phyloP scores from a whole-genome alignment of 2,329 filamentous ascomycete genomes.

The Pseudocercospora macadamiae region DNA sequence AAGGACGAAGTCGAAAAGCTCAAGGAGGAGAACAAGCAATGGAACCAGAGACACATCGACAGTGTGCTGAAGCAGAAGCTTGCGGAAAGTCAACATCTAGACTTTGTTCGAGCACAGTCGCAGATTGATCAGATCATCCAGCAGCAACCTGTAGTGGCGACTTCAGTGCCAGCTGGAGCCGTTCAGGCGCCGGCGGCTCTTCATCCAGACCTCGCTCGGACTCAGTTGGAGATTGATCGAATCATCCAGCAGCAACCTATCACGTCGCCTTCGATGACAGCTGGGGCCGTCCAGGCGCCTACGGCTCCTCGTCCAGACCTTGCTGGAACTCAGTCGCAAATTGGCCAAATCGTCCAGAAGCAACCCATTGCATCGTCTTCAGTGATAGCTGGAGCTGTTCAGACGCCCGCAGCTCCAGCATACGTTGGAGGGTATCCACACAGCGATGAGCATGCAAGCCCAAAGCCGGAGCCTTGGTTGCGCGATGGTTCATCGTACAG shows the following conservation, averaged over 20 bases:
- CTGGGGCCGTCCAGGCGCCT: no score
- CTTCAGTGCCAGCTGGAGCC: neutral
- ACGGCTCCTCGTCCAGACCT: neutral
- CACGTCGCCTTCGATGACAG: no score
- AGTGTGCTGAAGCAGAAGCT: neutral
- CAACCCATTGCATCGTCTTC: neutral
- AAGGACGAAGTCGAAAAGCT: neutral
- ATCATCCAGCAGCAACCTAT: no score
- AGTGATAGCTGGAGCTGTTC: neutral
- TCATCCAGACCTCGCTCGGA: no score
- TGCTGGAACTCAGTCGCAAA: neutral
- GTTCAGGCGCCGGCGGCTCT: neutral
- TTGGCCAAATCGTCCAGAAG: neutral
- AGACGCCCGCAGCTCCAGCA: neutral
- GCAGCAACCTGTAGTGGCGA: neutral
- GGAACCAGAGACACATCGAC: neutral
- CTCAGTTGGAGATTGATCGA: no score
- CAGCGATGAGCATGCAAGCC: neutral
- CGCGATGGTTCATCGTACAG: neutral
- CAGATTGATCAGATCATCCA: neutral
- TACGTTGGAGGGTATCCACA: neutral
- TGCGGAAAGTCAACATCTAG: neutral
- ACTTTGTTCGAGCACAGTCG: neutral
- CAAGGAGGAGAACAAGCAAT: neutral
- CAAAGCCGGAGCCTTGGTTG: no score